Base-by-base conservation (phyloP, 1,284 basidiomycete species). In the Cryptococcus depauperatus region DNA sequence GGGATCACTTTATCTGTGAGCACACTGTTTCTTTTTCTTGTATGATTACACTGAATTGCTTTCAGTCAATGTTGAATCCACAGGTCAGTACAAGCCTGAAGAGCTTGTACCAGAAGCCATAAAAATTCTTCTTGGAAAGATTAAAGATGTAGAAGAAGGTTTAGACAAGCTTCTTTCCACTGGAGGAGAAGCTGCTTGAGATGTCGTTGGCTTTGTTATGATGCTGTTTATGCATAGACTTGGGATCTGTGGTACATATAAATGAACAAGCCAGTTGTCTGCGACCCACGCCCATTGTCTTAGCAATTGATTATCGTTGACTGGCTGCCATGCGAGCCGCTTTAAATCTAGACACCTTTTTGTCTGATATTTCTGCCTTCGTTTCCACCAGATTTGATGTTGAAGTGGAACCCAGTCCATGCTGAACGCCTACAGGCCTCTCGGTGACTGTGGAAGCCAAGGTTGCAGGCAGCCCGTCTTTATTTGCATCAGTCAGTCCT, bases 1-100 rank as follows among this genome's bases (percentile, higher is more conserved):
- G 91, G 43, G 92, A 98, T 74, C 86, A 85, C 73, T 98, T 97
- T 69, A 78, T 98, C 50, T 97, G 91, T 92, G 43, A 63, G 74
- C 56, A 8, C 9, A 35, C 26, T 1, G 27, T 38, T 29, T 35
- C 37, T 37, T 33, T 19, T 25, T 29, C 7, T 3, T 29, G 1
- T 14, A 9, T 30, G 19, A 29, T 10, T 33, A 41, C 6, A 14
- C 38, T 27, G 27, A 28, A 39, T 25, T 28, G 9, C 14, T 10
- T 44, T 8, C 52, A 93, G 90, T 89, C 75, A 85, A 80, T 52
- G 76, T 97, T 43, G 91, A 97, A 70, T 89, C 87, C 0, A 86
- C 91, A 54, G 84, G 91, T 2, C 79, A 88, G 21, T 95, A 95
- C 65, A 71, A 77, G 13, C 90, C 92, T 0, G 80, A 92, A 66